A percentile compares a stretch with the other conserved stretches of the same genome.
phyloP scores from a whole-genome alignment of 805 yeast genomes.

The Wickerhamiella kurtzmanii region DNA sequence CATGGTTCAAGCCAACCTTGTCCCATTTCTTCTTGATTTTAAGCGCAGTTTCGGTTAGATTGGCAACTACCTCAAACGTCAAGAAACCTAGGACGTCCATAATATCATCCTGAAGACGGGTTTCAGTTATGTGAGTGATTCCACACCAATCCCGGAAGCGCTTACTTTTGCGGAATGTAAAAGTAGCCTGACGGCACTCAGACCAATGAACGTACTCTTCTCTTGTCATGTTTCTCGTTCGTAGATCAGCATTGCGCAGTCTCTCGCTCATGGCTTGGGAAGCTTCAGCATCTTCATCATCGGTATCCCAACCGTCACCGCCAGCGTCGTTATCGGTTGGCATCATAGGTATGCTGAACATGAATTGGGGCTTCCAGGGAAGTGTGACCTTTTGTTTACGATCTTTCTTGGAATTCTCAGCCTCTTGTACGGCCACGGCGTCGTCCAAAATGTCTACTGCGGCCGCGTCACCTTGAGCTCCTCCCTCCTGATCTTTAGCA shows the following conservation, averaged over 20 bases:
- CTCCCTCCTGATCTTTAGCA: constrained; percentile 53
- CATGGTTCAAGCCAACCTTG: constrained; percentile 26
- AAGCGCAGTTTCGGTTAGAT: constrained; percentile 83
- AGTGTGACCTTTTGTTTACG: constrained; percentile 68
- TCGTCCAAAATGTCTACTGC: constrained; percentile 42
- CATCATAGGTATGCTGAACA: constrained; percentile 50
- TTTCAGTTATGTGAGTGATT: constrained; percentile 65
- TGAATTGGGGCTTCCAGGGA: constrained; percentile 91
- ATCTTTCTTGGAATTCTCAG: constrained; percentile 30
- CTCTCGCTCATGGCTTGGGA: constrained; percentile 88
- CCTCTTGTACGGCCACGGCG: constrained; percentile 24
- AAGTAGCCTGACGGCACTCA: constrained; percentile 94
- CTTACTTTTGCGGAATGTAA: constrained; percentile 88
- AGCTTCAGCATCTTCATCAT: constrained; percentile 58
- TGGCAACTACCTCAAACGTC: constrained; percentile 93
- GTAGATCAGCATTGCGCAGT: constrained; percentile 81
- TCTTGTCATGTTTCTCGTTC: constrained; percentile 85
- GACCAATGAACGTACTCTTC: constrained; percentile 99
- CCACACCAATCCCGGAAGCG: constrained; percentile 96
- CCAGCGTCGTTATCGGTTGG: constrained; percentile 36
- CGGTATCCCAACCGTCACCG: constrained; percentile 30
- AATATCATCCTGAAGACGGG: constrained; percentile 90
- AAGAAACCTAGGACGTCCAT: constrained; percentile 89
- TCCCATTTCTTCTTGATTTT: constrained; percentile 46
- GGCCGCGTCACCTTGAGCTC: constrained; percentile 34